phyloP scores from a whole-genome alignment of 768 basidiomycete species.

The Coprinopsis cinerea region DNA sequence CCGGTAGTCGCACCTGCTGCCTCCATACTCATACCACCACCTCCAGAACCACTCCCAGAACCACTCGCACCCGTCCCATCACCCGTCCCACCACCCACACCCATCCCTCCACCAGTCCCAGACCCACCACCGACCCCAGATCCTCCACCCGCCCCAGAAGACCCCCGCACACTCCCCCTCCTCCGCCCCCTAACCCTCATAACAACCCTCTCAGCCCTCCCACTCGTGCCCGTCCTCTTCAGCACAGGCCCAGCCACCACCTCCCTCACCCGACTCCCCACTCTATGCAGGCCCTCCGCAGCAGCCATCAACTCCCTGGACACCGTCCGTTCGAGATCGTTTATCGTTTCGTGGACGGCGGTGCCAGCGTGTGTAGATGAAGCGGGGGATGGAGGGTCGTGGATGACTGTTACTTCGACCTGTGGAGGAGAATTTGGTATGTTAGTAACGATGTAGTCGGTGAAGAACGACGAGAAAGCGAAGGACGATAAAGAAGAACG shows the following conservation, averaged over 20 bases:
- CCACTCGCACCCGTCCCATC: constrained; percentile 5
- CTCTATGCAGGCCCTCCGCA: constrained; percentile 21
- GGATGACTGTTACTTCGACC: constrained; percentile 62
- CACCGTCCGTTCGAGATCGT: constrained; percentile 17
- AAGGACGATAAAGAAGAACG: no score
- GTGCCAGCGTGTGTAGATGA: constrained; percentile 20
- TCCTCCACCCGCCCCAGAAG: no score
- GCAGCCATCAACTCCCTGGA: constrained; percentile 17
- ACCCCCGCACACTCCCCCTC: constrained; percentile 4
- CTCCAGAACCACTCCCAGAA: no score
- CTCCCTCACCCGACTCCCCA: constrained; percentile 14
- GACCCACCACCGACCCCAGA: no score
- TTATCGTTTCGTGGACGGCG: constrained; percentile 9
- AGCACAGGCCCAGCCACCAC: constrained; percentile 8
- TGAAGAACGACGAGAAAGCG: no score
- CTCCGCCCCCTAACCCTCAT: constrained; percentile 12
- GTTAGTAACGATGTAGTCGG: constrained; percentile 5
- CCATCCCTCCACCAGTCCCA: no score
- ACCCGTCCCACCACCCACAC: no score
- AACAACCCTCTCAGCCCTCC: constrained; percentile 12
- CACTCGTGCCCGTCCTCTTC: constrained; percentile 7
- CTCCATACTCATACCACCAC: no score
- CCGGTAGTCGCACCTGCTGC: no score
- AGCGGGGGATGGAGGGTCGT: constrained; percentile 23
- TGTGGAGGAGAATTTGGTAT: constrained; percentile 17